phyloP scores from a whole-genome alignment of 768 basidiomycete genomes.

The Tylopilus felleus region DNA sequence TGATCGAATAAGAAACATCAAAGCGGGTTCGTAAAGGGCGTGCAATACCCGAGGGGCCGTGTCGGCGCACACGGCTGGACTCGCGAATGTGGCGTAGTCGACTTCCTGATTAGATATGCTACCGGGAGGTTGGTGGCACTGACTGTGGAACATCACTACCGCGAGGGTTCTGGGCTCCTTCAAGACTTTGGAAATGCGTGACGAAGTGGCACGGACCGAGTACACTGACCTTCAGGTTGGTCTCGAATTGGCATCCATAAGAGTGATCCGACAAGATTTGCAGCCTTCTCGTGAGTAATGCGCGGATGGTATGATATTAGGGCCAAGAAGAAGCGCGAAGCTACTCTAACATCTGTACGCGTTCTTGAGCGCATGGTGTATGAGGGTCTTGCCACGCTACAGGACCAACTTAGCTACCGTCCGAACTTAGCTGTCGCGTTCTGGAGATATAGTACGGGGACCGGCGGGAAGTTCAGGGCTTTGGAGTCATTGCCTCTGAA shows the following conservation, averaged over 20 bases:
- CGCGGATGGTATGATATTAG: conserved; percentile 14
- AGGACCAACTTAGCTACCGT: conserved; percentile 4
- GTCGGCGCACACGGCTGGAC: neutral
- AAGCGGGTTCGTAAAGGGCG: neutral
- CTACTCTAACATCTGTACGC: conserved; percentile 19
- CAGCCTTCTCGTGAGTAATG: neutral
- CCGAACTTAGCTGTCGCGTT: neutral
- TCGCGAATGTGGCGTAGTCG: neutral
- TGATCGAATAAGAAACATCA: conserved; percentile 1
- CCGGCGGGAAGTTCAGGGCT: conserved; percentile 22
- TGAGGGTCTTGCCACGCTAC: conserved; percentile 12
- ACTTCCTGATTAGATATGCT: neutral
- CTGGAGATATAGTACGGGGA: neutral
- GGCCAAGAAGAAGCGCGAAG: conserved; percentile 1
- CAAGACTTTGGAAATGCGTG: neutral
- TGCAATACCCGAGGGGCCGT: neutral
- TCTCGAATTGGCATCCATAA: neutral
- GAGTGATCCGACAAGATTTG: neutral
- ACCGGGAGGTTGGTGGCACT: neutral
- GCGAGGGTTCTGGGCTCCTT: neutral
- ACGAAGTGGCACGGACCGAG: neutral
- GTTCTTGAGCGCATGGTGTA: conserved; percentile 12
- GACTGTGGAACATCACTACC: neutral
- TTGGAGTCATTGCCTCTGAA: conserved; percentile 33
- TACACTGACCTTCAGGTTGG: neutral